Evolutionary conservation across 2,329 filamentous ascomycete genomes (phyloP).

Genomic region (Monosporascus sp.): DNA sequence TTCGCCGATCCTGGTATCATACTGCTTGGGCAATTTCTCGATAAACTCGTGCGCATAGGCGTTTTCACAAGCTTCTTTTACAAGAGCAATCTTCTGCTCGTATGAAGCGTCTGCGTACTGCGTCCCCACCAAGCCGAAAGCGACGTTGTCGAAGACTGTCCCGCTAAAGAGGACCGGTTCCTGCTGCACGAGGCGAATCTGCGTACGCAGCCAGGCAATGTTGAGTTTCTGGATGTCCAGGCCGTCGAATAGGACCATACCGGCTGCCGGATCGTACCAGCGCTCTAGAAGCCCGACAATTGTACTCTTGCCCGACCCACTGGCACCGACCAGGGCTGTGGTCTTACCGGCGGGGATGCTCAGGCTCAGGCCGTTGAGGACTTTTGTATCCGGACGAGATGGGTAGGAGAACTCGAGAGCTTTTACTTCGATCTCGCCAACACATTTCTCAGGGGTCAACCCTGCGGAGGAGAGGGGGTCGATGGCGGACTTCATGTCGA

Average conservation of each 20-base stretch:
- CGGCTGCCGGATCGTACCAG: slow-evolving; percentile 82
- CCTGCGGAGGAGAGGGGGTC: slow-evolving; percentile 28
- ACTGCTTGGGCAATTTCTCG: slow-evolving; percentile 74
- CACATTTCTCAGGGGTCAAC: slow-evolving; percentile 20
- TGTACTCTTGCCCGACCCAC: slow-evolving; percentile 42
- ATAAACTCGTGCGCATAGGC: slow-evolving; percentile 91
- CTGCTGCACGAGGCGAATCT: slow-evolving; percentile 84
- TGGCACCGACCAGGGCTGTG: slow-evolving; percentile 30
- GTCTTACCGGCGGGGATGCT: slow-evolving; percentile 40
- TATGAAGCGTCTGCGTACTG: slow-evolving; percentile 52
- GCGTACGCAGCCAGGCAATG: slow-evolving; percentile 78
- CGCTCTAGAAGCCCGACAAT: slow-evolving; percentile 85
- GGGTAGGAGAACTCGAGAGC: slow-evolving; percentile 42
- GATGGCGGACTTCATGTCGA: slow-evolving; percentile 31
- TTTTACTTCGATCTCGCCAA: slow-evolving; percentile 32
- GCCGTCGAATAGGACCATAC: slow-evolving; percentile 73
- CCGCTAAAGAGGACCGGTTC: slow-evolving; percentile 84
- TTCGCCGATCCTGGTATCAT: slow-evolving; percentile 73
- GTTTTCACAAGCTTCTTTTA: slow-evolving; percentile 74
- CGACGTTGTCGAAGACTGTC: slow-evolving; percentile 80
- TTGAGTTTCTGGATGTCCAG: slow-evolving; percentile 74
- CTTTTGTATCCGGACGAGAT: slow-evolving; percentile 33
- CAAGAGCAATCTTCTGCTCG: slow-evolving; percentile 60
- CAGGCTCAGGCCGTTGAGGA: slow-evolving; percentile 37
- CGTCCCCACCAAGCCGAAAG: slow-evolving; percentile 52